Percentiles rank a stretch among this genome's conserved stretches.
phyloP scores from a whole-genome alignment of 345 rosid species.

The Citrus sp. region DNA sequence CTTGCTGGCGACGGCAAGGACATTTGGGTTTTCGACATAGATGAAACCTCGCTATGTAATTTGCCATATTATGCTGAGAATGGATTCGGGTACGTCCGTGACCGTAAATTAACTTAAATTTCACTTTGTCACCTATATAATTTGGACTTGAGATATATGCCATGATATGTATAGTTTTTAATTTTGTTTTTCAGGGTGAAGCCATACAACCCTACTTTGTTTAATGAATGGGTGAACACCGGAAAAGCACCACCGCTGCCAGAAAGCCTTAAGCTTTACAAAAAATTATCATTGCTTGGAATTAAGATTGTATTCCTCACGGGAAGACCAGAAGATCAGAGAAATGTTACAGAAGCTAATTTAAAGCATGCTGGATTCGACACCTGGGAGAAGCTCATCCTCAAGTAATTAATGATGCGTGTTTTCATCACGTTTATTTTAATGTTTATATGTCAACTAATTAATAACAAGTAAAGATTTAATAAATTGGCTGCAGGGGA shows the following conservation, averaged over 20 bases:
- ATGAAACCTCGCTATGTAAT: constrained; percentile 43
- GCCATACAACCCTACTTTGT: constrained; percentile 17
- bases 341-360: constrained; percentile 21
- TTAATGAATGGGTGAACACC: constrained; percentile 29
- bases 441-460: too few relatives aligned
- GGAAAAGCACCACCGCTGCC: constrained; percentile 40
- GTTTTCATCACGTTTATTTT: too few relatives aligned
- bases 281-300: constrained; percentile 22
- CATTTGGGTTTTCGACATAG: constrained; percentile 46
- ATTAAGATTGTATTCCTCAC: constrained; percentile 41
- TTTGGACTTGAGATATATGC: background rate
- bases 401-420: constrained; percentile 23
- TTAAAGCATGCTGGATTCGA: constrained; percentile 31
- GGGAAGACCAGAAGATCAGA: constrained; percentile 31
- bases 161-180: too few relatives aligned
- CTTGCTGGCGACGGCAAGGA: constrained; percentile 30
- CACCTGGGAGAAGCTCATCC: constrained; percentile 38
- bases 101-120: background rate
- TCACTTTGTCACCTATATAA: background rate
- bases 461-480: too few relatives aligned
- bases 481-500: constrained; percentile 16
- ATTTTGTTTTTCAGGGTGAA: constrained; percentile 2
- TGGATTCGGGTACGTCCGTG: constrained; percentile 33
- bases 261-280: constrained; percentile 32
- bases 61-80: constrained; percentile 27